Evolutionary conservation across 306 rosid genomes (phyloP).

Genomic region (Acacia acuminata): DNA sequence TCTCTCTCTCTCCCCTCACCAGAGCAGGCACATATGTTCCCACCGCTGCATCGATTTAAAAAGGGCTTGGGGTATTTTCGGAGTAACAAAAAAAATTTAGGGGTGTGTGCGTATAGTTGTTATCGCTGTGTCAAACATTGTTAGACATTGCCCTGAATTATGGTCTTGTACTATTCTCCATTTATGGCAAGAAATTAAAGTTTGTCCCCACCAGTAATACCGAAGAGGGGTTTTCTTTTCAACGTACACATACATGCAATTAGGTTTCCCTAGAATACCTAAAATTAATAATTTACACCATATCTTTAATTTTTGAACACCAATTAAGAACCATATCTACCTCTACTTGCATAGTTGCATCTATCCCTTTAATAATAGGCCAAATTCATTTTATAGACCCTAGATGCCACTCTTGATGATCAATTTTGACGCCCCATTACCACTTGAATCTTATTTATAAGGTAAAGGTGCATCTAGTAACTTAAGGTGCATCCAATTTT

Average conservation of each 20-base stretch:
- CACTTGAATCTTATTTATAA: too few relatives aligned
- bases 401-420: not conserved
- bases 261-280: not conserved
- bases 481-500: too few relatives aligned
- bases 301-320: not conserved
- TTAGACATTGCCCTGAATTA: not conserved
- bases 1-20: conserved; percentile 16
- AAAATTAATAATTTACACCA: not conserved
- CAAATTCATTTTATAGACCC: not conserved
- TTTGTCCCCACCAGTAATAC: not conserved
- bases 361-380: not conserved
- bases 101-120: too few relatives aligned
- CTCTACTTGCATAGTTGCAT: not conserved
- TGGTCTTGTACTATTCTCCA: not conserved
- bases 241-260: not conserved
- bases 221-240: not conserved
- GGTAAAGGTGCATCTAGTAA: too few relatives aligned
- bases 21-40: conserved; percentile 31
- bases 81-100: too few relatives aligned
- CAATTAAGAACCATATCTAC: not conserved
- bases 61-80: too few relatives aligned
- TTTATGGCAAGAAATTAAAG: not conserved
- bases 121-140: not conserved
- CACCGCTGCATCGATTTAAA: too few relatives aligned
- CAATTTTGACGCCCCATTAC: not conserved